Percentiles rank a stretch among this genome's conserved stretches.
Conservation (phyloP, 2,329 filamentous ascomycete species). For the Ascochyta koolunga region DNA sequence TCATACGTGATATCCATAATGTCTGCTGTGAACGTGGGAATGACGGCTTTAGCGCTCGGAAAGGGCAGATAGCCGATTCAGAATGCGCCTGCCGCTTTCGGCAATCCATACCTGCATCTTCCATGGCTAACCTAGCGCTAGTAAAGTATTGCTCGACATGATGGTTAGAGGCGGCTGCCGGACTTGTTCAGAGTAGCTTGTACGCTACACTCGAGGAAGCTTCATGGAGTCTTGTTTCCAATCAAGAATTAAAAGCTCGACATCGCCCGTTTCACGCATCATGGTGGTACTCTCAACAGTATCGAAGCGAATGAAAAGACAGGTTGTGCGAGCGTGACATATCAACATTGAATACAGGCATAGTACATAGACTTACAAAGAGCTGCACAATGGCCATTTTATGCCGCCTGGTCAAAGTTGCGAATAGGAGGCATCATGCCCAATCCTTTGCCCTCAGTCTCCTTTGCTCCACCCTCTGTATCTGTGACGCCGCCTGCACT, state of each 20-base stretch:
- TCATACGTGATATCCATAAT: not conserved
- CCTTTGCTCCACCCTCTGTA: constrained; percentile 41
- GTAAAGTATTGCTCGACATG: not conserved
- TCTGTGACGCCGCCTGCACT: constrained; percentile 65
- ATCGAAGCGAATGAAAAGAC: not conserved
- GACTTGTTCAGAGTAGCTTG: not conserved
- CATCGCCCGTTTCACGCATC: too few species aligned
- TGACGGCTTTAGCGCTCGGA: not conserved
- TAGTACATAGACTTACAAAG: constrained; percentile 5
- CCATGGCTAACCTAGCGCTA: not conserved
- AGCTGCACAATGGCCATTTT: not conserved
- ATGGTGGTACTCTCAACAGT: too few species aligned
- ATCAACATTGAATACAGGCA: constrained; percentile 1
- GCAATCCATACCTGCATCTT: not conserved
- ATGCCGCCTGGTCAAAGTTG: constrained; percentile 49
- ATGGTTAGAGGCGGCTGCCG: not conserved
- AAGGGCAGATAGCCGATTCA: not conserved
- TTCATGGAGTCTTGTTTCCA: too few species aligned
- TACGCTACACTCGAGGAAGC: not conserved
- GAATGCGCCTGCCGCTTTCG: not conserved
- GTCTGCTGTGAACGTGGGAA: not conserved
- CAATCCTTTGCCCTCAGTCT: constrained; percentile 47
- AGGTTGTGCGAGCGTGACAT: not conserved
- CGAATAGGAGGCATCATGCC: constrained; percentile 60
- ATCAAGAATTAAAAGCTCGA: too few species aligned